phyloP scores from a whole-genome alignment of 2,329 filamentous ascomycete genomes.

The Capronia coronata region DNA sequence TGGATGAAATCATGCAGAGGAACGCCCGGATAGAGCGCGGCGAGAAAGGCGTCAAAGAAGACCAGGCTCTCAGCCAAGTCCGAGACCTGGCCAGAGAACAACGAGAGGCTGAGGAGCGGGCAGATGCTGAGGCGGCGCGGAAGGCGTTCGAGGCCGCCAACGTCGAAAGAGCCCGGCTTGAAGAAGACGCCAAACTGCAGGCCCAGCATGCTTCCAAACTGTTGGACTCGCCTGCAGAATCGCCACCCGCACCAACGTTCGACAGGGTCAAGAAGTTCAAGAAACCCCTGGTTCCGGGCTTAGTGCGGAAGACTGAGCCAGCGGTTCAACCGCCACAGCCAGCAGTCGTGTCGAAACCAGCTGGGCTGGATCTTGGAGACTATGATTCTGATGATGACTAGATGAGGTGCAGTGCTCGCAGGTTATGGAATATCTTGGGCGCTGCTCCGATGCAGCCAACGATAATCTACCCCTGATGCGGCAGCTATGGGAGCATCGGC shows the following conservation, averaged over 20 bases:
- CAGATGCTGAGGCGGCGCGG: constrained; percentile 75
- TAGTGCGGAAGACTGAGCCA: constrained; percentile 64
- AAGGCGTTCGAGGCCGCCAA: constrained; percentile 65
- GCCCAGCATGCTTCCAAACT: constrained; percentile 32
- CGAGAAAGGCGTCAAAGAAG: constrained; percentile 58
- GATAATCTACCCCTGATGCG: not conserved
- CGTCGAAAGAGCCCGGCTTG: constrained; percentile 47
- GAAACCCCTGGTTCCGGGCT: constrained; percentile 65
- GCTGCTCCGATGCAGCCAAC: not conserved
- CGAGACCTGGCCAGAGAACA: constrained; percentile 53
- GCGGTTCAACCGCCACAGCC: constrained; percentile 1
- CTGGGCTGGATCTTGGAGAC: constrained; percentile 22
- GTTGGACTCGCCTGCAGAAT: constrained; percentile 16
- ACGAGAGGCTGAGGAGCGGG: constrained; percentile 61
- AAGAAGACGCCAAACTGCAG: constrained; percentile 47
- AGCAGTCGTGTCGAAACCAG: constrained; percentile 2
- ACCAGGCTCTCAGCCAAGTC: constrained; percentile 51
- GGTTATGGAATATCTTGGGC: not conserved
- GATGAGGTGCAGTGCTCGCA: not conserved
- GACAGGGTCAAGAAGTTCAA: constrained; percentile 77
- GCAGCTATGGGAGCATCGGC: not conserved
- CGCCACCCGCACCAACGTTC: constrained; percentile 56
- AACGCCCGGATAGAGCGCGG: constrained; percentile 82
- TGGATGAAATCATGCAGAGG: constrained; percentile 87
- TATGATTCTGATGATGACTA: constrained; percentile 28